phyloP scores from a whole-genome alignment of 441 rosid genomes.

The Syzygium malaccense region DNA sequence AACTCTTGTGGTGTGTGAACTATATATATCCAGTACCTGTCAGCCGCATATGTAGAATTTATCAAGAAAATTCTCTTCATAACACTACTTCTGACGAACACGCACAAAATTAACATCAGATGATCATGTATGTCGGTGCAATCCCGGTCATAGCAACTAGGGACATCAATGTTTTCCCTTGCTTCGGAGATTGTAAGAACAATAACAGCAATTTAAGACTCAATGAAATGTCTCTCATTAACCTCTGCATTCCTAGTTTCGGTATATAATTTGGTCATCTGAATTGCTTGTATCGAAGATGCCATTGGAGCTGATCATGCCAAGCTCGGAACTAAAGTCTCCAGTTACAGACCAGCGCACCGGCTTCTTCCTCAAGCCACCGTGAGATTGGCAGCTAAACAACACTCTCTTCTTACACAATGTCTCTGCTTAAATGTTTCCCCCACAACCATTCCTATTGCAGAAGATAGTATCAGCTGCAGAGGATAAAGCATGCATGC shows the following conservation, averaged over 20 bases:
- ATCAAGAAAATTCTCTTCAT: not conserved
- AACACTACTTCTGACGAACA: conserved; percentile 9
- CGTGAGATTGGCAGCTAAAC: conserved; percentile 15
- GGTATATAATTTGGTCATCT: not conserved
- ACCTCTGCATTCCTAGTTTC: not conserved
- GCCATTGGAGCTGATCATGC: conserved; percentile 43
- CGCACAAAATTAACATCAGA: conserved; percentile 30
- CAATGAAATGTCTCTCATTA: not conserved
- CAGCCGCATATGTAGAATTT: not conserved
- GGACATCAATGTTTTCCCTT: conserved; percentile 35
- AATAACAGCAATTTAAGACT: not conserved
- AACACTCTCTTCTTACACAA: not conserved
- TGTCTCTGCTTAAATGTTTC: not conserved
- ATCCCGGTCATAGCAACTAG: conserved; percentile 29
- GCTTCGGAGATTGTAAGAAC: conserved; percentile 39
- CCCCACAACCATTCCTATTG: not conserved
- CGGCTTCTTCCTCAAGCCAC: not conserved
- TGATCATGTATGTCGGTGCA: conserved; percentile 33
- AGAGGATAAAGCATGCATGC: not conserved
- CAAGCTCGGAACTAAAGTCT: conserved; percentile 29
- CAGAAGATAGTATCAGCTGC: not conserved
- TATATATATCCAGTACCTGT: not conserved
- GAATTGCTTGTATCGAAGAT: conserved; percentile 20
- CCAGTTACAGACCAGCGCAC: not conserved
- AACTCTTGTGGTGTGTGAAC: not conserved